These are phyloP conservation scores for Cryphonectria nitschkei DNA, from an alignment of 2,329 filamentous ascomycete genomes.

Conservation along the genomic window DNA sequence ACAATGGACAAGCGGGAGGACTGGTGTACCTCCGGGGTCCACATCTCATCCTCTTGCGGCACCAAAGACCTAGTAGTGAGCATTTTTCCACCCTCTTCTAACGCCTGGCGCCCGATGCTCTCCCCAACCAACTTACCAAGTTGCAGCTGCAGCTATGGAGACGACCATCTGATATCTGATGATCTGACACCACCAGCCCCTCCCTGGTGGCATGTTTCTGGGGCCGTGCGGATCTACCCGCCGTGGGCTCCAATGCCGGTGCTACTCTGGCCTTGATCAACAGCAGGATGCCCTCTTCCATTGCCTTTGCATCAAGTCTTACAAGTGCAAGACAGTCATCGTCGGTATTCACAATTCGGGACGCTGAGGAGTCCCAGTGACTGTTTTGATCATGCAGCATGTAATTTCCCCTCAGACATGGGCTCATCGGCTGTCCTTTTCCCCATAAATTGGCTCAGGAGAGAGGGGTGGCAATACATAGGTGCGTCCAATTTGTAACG, in stretches of 20 bases:
- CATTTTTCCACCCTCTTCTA: not conserved
- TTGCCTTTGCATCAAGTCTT: not conserved
- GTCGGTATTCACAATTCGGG: too few species aligned
- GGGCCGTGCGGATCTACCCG: constrained; percentile 28
- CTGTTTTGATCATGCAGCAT: not conserved
- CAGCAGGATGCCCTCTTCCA: constrained; percentile 7
- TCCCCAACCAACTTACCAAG: not conserved
- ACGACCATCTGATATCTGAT: constrained; percentile 24
- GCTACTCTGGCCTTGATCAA: constrained; percentile 15
- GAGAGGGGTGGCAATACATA: not conserved
- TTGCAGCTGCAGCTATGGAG: constrained; percentile 16
- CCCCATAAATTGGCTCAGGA: not conserved
- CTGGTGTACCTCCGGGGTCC: constrained; percentile 11
- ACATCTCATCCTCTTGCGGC: not conserved
- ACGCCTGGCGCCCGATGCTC: not conserved
- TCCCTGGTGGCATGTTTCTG: constrained; percentile 25
- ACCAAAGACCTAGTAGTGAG: constrained; percentile 4
- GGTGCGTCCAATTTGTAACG: not conserved
- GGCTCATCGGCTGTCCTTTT: not conserved
- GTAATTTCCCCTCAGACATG: not conserved
- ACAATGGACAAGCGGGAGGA: constrained; percentile 3
- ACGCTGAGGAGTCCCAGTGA: not conserved
- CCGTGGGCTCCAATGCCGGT: constrained; percentile 9
- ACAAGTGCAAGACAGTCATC: not conserved
- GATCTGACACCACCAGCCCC: constrained; percentile 26